phyloP scores from a whole-genome alignment of 768 basidiomycete genomes.

The Leucocoprinus birnbaumii region DNA sequence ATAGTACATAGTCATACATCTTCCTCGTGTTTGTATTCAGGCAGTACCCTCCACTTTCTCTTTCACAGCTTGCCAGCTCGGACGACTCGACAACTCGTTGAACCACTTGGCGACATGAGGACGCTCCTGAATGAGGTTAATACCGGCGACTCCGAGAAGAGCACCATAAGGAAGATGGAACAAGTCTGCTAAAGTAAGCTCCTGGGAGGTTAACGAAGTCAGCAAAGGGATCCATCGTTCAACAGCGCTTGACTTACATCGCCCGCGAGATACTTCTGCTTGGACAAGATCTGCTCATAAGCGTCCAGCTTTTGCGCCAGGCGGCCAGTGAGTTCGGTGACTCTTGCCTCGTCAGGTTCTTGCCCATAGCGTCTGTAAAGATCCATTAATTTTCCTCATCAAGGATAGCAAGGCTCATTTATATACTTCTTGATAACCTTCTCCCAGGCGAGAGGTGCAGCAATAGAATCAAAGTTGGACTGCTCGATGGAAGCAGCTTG shows the following conservation, averaged over 20 bases:
- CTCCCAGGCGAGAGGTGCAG: slow-evolving; percentile 33
- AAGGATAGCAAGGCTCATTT: background rate
- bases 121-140: slow-evolving; percentile 29
- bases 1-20: background rate
- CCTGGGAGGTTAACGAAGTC: slow-evolving; percentile 21
- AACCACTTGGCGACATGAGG: slow-evolving; percentile 44
- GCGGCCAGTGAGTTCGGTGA: slow-evolving; percentile 24
- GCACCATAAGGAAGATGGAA: slow-evolving; percentile 43
- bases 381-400: background rate
- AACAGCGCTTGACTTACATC: slow-evolving; percentile 32
- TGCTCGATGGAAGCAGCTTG: slow-evolving; percentile 38
- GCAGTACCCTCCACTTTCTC: slow-evolving; percentile 23
- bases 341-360: slow-evolving; percentile 20
- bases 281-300: slow-evolving; percentile 52
- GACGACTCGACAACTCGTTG: slow-evolving; percentile 34
- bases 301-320: slow-evolving; percentile 41
- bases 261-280: slow-evolving; percentile 54
- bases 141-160: slow-evolving; percentile 23
- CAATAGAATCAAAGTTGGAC: slow-evolving; percentile 42
- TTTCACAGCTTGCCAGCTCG: slow-evolving; percentile 48
- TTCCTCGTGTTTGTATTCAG: slow-evolving; percentile 24
- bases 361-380: slow-evolving; percentile 13
- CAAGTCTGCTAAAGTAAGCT: slow-evolving; percentile 43
- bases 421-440: slow-evolving; percentile 33
- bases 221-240: background rate